A percentile compares a stretch with the other conserved stretches of the same genome.
phyloP scores from a whole-genome alignment of 2,329 filamentous ascomycete species.

The Pestalotiopsis sp. region DNA sequence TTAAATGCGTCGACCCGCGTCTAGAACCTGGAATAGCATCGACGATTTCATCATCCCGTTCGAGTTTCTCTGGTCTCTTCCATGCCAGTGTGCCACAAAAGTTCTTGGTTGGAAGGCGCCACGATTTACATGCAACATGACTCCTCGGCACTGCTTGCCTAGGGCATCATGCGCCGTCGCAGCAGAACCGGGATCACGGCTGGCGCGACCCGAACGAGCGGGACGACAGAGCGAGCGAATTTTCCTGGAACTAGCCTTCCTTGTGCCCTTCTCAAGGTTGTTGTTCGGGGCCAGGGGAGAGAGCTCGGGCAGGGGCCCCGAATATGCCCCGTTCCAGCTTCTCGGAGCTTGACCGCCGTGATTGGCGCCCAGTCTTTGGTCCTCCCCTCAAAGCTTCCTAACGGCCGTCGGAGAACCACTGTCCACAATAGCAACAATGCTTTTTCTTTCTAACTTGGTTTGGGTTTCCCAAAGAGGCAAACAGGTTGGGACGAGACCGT shows the following conservation, averaged over 20 bases:
- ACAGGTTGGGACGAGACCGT: background rate
- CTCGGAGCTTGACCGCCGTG: slow-evolving; percentile 5
- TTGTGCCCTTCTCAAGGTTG: background rate
- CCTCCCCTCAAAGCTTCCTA: background rate
- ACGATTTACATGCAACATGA: background rate
- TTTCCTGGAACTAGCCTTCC: background rate
- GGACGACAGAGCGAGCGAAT: background rate
- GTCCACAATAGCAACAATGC: background rate
- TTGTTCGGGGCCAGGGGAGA: background rate
- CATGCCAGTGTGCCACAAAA: background rate
- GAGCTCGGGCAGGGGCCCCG: background rate
- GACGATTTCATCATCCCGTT: background rate
- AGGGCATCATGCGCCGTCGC: background rate
- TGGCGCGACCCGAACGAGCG: background rate
- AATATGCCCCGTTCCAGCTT: background rate
- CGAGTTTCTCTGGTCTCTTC: background rate
- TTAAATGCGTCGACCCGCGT: background rate
- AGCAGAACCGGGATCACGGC: background rate
- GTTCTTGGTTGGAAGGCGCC: background rate
- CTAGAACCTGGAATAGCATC: background rate
- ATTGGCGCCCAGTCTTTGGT: background rate
- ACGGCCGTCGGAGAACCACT: background rate
- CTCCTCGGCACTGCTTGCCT: background rate
- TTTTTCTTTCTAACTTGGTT: background rate
- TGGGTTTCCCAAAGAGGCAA: background rate